Conservation (phyloP, 1,139 yeast species). For the Arxiozyma slooffiae region DNA sequence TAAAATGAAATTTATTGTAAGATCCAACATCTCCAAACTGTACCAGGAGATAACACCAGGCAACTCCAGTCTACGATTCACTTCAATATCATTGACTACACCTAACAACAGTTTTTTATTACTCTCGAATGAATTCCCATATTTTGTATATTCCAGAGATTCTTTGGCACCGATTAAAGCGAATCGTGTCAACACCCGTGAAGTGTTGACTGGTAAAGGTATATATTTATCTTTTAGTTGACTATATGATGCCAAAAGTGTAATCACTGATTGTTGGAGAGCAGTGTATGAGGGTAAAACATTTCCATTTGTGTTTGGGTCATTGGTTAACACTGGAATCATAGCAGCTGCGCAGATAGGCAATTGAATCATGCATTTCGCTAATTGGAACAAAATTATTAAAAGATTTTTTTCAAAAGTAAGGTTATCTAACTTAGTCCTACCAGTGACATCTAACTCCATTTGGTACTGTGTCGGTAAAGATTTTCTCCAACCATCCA, state of each 20-base stretch:
- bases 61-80: conserved; percentile 42
- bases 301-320: conserved; percentile 16
- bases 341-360: conserved; percentile 51
- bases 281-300: conserved; percentile 54
- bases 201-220: conserved; percentile 64
- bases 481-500: conserved; percentile 73
- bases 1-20: conserved; percentile 46
- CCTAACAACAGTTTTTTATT: conserved; percentile 47
- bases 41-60: conserved; percentile 55
- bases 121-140: conserved; percentile 69
- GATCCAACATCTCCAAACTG: conserved; percentile 47
- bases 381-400: conserved; percentile 64
- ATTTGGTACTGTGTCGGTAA: conserved; percentile 54
- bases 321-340: background rate
- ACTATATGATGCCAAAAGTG: conserved; percentile 51
- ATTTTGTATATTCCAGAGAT: conserved; percentile 70
- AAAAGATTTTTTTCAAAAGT: conserved; percentile 44
- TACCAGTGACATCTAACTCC: conserved; percentile 58
- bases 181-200: conserved; percentile 58
- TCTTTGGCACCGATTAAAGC: conserved; percentile 69
- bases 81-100: conserved; percentile 41
- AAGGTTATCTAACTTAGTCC: conserved; percentile 20
- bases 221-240: conserved; percentile 37
- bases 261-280: conserved; percentile 66
- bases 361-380: conserved; percentile 67